A percentile compares a stretch with the other conserved stretches of the same genome.
Evolutionary conservation across 768 basidiomycete species (phyloP).

Genomic region (Mycena haematopus): DNA sequence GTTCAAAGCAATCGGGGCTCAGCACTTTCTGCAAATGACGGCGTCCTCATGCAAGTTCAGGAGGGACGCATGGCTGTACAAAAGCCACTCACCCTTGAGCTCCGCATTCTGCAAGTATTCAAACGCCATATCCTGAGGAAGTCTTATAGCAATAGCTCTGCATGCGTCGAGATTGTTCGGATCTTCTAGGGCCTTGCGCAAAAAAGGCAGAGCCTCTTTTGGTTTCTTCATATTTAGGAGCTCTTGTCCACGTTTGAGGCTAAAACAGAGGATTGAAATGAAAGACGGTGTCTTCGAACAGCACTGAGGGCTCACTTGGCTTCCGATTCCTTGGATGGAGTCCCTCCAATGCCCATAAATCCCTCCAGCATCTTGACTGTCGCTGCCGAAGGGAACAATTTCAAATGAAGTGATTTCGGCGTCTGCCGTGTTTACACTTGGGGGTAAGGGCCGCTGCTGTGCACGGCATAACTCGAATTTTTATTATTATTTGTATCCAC

Average conservation of each 20-base stretch:
- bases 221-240: slow-evolving; percentile 14
- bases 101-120: slow-evolving; percentile 3
- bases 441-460: no score
- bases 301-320: not conserved
- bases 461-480: no score
- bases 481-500: no score
- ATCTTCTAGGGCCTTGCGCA: slow-evolving; percentile 16
- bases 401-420: no score
- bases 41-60: not conserved
- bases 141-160: not conserved
- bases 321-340: not conserved
- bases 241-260: slow-evolving; percentile 13
- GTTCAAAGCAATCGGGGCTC: slow-evolving; percentile 20
- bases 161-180: slow-evolving; percentile 15
- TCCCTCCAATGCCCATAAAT: not conserved
- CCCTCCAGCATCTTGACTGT: not conserved
- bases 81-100: slow-evolving; percentile 4
- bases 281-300: not conserved
- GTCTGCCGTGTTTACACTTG: no score
- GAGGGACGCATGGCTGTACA: not conserved
- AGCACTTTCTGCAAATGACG: slow-evolving; percentile 1
- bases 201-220: slow-evolving; percentile 12
- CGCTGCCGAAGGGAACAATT: no score
- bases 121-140: slow-evolving; percentile 4
- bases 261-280: not conserved